These are phyloP conservation scores for Triadica sebifera DNA, from an alignment of 345 rosid genomes.

Conservation along the genomic window DNA sequence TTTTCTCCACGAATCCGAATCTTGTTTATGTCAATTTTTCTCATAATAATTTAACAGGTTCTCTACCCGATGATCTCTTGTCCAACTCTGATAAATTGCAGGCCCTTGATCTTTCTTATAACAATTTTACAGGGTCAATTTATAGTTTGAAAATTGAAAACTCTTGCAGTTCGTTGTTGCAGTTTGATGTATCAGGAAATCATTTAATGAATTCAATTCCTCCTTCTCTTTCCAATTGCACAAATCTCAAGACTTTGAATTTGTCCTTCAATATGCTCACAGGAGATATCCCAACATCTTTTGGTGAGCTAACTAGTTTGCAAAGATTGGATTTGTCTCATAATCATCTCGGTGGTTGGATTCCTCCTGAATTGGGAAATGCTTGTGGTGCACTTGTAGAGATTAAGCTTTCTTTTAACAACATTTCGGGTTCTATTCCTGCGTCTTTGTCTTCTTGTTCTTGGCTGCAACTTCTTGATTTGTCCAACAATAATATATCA, in stretches of 20 bases:
- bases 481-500: conserved; percentile 82
- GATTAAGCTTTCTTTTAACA: conserved; percentile 63
- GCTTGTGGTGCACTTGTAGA: conserved; percentile 61
- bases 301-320: conserved; percentile 51
- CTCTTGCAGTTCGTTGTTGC: conserved; percentile 61
- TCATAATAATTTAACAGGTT: conserved; percentile 64
- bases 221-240: conserved; percentile 63
- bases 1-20: conserved; percentile 56
- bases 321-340: conserved; percentile 76
- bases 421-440: conserved; percentile 77
- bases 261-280: conserved; percentile 58
- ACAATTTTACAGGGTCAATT: conserved; percentile 86
- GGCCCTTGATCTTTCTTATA: conserved; percentile 69
- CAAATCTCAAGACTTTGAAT: conserved; percentile 61
- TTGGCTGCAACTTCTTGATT: conserved; percentile 62
- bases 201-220: conserved; percentile 56
- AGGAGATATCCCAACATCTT: conserved; percentile 62
- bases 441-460: conserved; percentile 62
- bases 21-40: conserved; percentile 56
- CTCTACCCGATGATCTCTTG: conserved; percentile 57
- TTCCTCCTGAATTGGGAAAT: conserved; percentile 72
- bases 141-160: conserved; percentile 50
- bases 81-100: conserved; percentile 54
- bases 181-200: conserved; percentile 70
- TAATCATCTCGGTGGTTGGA: conserved; percentile 76